Base-by-base conservation (phyloP, 306 rosid species). In the Hippophae gyantsensis region DNA sequence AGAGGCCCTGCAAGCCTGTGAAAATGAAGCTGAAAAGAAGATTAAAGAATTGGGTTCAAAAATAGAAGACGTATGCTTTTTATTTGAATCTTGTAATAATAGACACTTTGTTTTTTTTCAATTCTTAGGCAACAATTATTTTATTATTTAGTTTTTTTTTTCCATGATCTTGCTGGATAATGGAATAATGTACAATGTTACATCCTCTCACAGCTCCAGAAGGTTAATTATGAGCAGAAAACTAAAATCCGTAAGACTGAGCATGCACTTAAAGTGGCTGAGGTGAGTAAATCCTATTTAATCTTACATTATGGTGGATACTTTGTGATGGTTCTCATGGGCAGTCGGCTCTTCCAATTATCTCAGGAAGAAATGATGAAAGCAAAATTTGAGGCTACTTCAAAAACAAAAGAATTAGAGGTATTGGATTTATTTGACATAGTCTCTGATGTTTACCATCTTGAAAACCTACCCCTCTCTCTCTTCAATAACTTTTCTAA, bases 181-280 rank as follows among this genome's bases (percentile, higher is more conserved):
- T 49, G 14, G 12, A 38, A 44, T 67, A 74, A 67, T 67, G 43
- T 54, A 47, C 57, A 25, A 42, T n/a, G 64, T 62, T 56, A 54
- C 68, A 66, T 52, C 56, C 41, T 51, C 45, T 56, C 41, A 52
- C 88, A 93, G 99, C 61, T 80, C 68, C 86, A 78, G 74, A 93
- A 78, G 86, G 68, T 63, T 69, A 81, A 80, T 40, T 82, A 80
- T 63, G 95, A 82, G 41, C 99, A 93, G 62, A 88, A 78, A 78
- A 61, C 55, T 49, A 79, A 66, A 66, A 82, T 93, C 62, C 86
- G 71, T 44, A 82, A 77, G 60, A 80, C 78, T 9, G 97, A 93
- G 60, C 97, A 85, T 7, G 96, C 96, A 65, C 93, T 88, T 65
- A 86, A 83, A 74, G 80, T 84, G 71, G 83, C 95, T n/a, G 90